Evolutionary conservation across 768 basidiomycete species (phyloP), one percentile per base, ranked within the genome.

Genomic region (Calvatia gigantea): DNA sequence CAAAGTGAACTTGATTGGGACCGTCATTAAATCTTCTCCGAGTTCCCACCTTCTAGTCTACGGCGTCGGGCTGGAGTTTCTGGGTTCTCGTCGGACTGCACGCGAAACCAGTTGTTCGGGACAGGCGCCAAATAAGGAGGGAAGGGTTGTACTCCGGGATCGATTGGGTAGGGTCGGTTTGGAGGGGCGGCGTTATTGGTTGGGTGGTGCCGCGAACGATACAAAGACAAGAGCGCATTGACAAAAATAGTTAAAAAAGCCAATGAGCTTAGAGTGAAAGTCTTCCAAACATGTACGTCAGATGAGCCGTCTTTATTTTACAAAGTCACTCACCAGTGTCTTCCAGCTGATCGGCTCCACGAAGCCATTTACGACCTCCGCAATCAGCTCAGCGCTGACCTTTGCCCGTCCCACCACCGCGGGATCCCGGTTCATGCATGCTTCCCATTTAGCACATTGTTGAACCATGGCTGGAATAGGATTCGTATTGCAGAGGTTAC

Each of bases 281-380:
- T 75, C 89, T 91, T 58, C 15, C 54, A 46, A 51, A 31, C 49
- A 59, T 58, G 33, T 39, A 11, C 21, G 31, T 44, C 43, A 44
- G 64, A 43, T 60, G 57, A 44, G 27, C 11, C 2, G 14, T 31
- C 9, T 29, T 45, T 21, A 15, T 42, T 50, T 31, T 6, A 17
- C 19, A 64, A 42, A 59, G 48, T 45, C 46, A 72, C 89, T 70
- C 59, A 92, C 96, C 70, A 98, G 73, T 11, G 94, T 94, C 74
- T 95, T 97, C 93, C 94, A 98, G 68, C 89, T 94, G 71, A 99
- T 95, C 46, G 90, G 89, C 66, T 99, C 96, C 12, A 98, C 91
- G 66, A 99, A 99, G 1, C 92, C 86, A 67, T 98, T 97, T 59
- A 98, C 86, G 41, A 98, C 89, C 66, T 97, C 95, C 50, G 93